A percentile compares a stretch with the other conserved stretches of the same genome.
phyloP scores from a whole-genome alignment of 1,284 basidiomycete genomes.

The Cryptococcus floricola region DNA sequence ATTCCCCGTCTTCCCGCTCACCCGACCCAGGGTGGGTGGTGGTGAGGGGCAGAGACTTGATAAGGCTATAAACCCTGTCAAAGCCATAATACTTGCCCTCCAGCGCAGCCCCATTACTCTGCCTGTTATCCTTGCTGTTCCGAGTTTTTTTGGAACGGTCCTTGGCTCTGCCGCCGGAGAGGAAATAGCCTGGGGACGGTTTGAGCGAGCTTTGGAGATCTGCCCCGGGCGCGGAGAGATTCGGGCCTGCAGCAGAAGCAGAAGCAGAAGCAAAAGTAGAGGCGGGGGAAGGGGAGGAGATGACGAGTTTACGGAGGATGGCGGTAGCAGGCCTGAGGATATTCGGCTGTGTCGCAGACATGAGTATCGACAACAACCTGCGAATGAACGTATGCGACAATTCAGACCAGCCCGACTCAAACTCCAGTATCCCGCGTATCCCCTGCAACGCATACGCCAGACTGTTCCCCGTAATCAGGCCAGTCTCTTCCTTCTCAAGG shows the following conservation, averaged over 20 bases:
- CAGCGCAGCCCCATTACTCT: neutral
- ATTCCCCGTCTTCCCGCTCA: slow-evolving; percentile 45
- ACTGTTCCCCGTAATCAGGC: slow-evolving; percentile 62
- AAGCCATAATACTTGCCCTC: slow-evolving; percentile 65
- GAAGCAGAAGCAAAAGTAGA: slow-evolving; percentile 7
- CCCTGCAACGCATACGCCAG: slow-evolving; percentile 57
- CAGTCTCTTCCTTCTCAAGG: slow-evolving; percentile 57
- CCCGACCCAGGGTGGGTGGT: slow-evolving; percentile 46
- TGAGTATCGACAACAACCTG: slow-evolving; percentile 70
- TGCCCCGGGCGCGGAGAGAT: too few relatives aligned
- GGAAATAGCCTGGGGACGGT: neutral
- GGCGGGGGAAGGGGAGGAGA: slow-evolving; percentile 23
- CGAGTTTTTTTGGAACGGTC: neutral
- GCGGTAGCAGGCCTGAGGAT: slow-evolving; percentile 90
- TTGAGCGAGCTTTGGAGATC: too few relatives aligned
- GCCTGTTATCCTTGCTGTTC: neutral
- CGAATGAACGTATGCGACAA: slow-evolving; percentile 33
- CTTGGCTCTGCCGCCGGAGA: neutral
- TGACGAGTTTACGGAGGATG: slow-evolving; percentile 41
- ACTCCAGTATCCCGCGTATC: slow-evolving; percentile 38
- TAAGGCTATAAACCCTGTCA: slow-evolving; percentile 72
- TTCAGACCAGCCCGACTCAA: slow-evolving; percentile 38
- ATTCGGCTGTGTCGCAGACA: slow-evolving; percentile 72
- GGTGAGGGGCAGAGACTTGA: slow-evolving; percentile 60
- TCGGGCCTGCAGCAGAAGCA: too few relatives aligned